phyloP scores from a whole-genome alignment of 2,329 filamentous ascomycete genomes.

The Epichloe uncinata region DNA sequence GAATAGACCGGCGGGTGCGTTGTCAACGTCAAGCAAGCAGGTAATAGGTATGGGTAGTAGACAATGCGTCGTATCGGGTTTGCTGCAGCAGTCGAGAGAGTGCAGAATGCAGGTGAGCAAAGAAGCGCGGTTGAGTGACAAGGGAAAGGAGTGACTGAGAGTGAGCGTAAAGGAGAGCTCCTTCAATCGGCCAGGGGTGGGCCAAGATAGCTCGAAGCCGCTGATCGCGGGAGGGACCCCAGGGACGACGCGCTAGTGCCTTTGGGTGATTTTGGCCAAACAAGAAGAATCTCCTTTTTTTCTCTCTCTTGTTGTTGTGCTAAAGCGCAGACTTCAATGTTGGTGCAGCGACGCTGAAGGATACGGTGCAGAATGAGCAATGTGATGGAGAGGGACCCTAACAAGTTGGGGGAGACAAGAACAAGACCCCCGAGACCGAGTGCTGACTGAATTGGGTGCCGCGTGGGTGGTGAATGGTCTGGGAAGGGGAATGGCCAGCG shows the following conservation, averaged over 20 bases:
- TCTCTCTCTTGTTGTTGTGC: neutral
- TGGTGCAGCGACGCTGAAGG: neutral
- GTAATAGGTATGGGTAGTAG: neutral
- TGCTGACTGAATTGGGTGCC: too few relatives aligned
- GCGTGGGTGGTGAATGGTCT: neutral
- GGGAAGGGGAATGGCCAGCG: neutral
- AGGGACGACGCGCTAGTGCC: slow-evolving; percentile 15
- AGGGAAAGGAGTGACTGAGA: slow-evolving; percentile 27
- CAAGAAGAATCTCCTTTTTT: neutral
- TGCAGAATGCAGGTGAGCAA: slow-evolving; percentile 9
- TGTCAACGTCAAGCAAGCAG: neutral
- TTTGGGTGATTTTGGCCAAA: neutral
- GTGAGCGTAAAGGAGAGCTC: slow-evolving; percentile 17
- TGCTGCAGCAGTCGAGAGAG: slow-evolving; percentile 6
- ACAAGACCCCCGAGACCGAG: too few relatives aligned
- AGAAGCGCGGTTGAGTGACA: slow-evolving; percentile 1
- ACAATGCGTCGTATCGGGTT: neutral
- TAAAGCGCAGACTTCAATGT: neutral
- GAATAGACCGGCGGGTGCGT: neutral
- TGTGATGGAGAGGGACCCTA: neutral
- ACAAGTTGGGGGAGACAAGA: too few relatives aligned
- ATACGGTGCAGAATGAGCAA: too few relatives aligned
- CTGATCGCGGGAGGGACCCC: slow-evolving; percentile 22
- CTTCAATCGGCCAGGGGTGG: slow-evolving; percentile 10
- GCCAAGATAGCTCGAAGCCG: slow-evolving; percentile 16